Evolutionary conservation across 1,284 basidiomycete species (phyloP).

Genomic region (Schizophyllum commune): DNA sequence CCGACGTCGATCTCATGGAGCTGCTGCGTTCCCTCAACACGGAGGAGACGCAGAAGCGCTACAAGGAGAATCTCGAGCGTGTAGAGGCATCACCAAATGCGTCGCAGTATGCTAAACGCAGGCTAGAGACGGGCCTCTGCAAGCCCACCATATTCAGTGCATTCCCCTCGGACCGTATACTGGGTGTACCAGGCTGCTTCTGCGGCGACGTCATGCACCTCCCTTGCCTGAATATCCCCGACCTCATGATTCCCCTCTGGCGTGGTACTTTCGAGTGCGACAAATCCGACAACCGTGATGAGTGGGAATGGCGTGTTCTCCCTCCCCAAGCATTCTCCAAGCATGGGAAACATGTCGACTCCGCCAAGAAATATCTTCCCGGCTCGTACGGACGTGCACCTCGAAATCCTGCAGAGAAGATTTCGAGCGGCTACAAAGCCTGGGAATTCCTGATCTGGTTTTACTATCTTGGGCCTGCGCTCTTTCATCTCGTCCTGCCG

Average conservation of each 20-base stretch:
- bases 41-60: not conserved
- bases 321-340: constrained; percentile 14
- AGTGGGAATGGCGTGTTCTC: constrained; percentile 30
- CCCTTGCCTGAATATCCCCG: constrained; percentile 20
- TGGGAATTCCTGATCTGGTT: constrained; percentile 27
- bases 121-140: constrained; percentile 25
- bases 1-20: constrained; percentile 17
- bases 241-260: constrained; percentile 24
- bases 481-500: constrained; percentile 24
- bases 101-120: constrained; percentile 17
- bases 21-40: constrained; percentile 2
- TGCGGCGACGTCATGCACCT: constrained; percentile 26
- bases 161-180: constrained; percentile 8
- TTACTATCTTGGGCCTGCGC: constrained; percentile 28
- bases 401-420: constrained; percentile 28
- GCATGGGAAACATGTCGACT: constrained; percentile 27
- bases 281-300: constrained; percentile 11
- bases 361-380: constrained; percentile 18
- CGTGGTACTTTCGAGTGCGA: constrained; percentile 23
- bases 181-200: constrained; percentile 23
- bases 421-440: constrained; percentile 32
- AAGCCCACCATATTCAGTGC: constrained; percentile 28
- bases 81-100: constrained; percentile 12
- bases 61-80: constrained; percentile 9
- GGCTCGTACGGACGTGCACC: constrained; percentile 26